Base-by-base conservation (phyloP, 371 early-diverging fungal species). In the Lichtheimia hyalospora region DNA sequence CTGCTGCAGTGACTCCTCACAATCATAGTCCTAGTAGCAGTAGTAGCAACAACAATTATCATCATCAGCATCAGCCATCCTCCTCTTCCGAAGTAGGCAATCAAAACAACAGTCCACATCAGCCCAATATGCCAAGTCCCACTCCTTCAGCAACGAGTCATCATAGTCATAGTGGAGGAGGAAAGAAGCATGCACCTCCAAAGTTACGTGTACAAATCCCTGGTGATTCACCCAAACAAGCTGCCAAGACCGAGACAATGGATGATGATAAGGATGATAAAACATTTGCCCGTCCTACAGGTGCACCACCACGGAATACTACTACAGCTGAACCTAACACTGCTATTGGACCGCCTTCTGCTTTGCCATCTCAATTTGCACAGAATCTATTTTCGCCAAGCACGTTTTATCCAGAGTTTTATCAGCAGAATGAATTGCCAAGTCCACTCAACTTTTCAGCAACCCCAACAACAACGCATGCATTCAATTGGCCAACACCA, bases 381-480 rank as follows among this genome's bases (percentile, higher is more conserved):
- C 90, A 90, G 63, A 90, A 86, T 61, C 69, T 91, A 25, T 91
- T 89, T 12, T 89, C 90, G 13, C 91, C 91, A 3, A 86, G 87
- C 3, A 82, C 88, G 2, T 91, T 91, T 66, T 91, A 89, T 64
- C 87, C 90, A 6, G 85, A 88, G 51, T 86, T 91, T 50, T 91
- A 90, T 70, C 86, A 85, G 54, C 84, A 79, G 56, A 80, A 69
- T 64, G 88, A 85, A 54, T 64, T 81, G 51, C 85, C 80, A 12
- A 87, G 86, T 60, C 87, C 88, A 8, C 67, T 88, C 54, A 81
- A 85, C 55, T 87, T 87, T 57, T 83, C 83, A 16, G 73, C 79
- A 6, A 88, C 88, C 23, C 88, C 87, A 0, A 81, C 83, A 6
- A 73, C 81, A 5, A 69, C 64, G 5, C 79, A 76, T 8, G 71